Percentiles rank a stretch among this genome's conserved stretches.
phyloP scores from a whole-genome alignment of 768 basidiomycete genomes.

The Rhodotorula paludigena region DNA sequence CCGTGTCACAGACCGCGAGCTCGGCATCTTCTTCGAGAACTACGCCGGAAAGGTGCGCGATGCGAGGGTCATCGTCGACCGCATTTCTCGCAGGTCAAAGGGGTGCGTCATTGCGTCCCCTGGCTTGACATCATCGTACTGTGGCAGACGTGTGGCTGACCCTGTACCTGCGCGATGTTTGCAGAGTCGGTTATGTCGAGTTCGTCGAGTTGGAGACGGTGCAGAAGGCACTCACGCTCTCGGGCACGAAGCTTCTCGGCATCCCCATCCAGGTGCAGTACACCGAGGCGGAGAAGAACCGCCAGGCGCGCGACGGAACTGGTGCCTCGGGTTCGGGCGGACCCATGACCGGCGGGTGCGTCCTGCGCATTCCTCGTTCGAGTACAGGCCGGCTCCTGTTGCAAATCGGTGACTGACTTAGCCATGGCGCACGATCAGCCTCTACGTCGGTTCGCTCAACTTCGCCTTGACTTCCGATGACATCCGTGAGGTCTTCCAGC shows the following conservation, averaged over 20 bases:
- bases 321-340: not conserved
- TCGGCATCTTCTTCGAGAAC: constrained; percentile 98
- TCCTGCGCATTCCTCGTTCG: not conserved
- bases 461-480: constrained; percentile 96
- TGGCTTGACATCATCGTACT: too few species aligned
- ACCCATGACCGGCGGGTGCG: constrained; percentile 35
- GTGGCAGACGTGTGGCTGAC: not conserved
- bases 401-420: not conserved
- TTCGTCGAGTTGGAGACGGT: constrained; percentile 85
- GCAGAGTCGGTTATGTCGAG: constrained; percentile 96
- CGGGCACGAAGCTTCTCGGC: constrained; percentile 96
- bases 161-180: not conserved
- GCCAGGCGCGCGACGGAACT: constrained; percentile 25
- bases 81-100: constrained; percentile 92
- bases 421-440: constrained; percentile 53
- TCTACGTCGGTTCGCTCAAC: constrained; percentile 94
- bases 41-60: constrained; percentile 93
- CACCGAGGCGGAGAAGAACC: constrained; percentile 87
- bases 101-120: constrained; percentile 58
- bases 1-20: constrained; percentile 89
- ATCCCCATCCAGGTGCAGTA: constrained; percentile 93
- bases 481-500: constrained; percentile 98
- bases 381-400: not conserved
- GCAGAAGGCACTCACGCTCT: constrained; percentile 78
- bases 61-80: constrained; percentile 90